phyloP scores from a whole-genome alignment of 805 yeast genomes.

The Teunomyces lycoperdinae region DNA sequence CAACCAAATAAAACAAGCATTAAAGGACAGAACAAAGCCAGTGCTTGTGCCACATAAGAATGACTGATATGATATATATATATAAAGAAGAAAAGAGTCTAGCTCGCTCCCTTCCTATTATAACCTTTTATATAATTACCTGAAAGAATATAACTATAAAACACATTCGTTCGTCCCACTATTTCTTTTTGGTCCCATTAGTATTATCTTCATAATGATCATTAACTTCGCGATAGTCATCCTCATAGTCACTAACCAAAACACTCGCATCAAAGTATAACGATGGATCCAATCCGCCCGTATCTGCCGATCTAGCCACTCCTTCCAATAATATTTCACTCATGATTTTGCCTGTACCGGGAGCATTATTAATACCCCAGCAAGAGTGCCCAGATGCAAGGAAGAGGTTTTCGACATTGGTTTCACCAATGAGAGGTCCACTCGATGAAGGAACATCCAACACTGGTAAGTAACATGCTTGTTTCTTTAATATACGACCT shows the following conservation, averaged over 20 bases:
- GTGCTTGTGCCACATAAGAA: neutral
- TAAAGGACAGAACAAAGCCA: neutral
- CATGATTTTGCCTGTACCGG: slow-evolving; percentile 92
- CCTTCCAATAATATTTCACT: slow-evolving; percentile 88
- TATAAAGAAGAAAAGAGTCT: neutral
- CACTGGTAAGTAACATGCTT: slow-evolving; percentile 95
- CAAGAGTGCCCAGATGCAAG: slow-evolving; percentile 94
- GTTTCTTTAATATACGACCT: slow-evolving; percentile 77
- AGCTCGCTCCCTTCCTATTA: neutral
- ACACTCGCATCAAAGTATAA: slow-evolving; percentile 77
- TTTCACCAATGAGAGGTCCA: slow-evolving; percentile 93
- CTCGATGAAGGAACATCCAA: slow-evolving; percentile 87
- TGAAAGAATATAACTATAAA: neutral
- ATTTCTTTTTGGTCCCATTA: slow-evolving; percentile 2
- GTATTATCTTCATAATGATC: slow-evolving; percentile 5
- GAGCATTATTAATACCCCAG: slow-evolving; percentile 98
- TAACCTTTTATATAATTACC: neutral
- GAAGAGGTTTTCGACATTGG: slow-evolving; percentile 75
- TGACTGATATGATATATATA: too few species aligned
- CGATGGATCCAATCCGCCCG: slow-evolving; percentile 80
- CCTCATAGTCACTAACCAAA: slow-evolving; percentile 28
- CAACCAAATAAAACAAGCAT: neutral
- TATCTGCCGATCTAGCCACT: slow-evolving; percentile 69
- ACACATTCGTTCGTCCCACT: neutral
- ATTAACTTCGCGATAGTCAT: slow-evolving; percentile 5